These are phyloP conservation scores for Cucurbita pepo DNA, from an alignment of 306 rosid species.

Conservation along the genomic window DNA sequence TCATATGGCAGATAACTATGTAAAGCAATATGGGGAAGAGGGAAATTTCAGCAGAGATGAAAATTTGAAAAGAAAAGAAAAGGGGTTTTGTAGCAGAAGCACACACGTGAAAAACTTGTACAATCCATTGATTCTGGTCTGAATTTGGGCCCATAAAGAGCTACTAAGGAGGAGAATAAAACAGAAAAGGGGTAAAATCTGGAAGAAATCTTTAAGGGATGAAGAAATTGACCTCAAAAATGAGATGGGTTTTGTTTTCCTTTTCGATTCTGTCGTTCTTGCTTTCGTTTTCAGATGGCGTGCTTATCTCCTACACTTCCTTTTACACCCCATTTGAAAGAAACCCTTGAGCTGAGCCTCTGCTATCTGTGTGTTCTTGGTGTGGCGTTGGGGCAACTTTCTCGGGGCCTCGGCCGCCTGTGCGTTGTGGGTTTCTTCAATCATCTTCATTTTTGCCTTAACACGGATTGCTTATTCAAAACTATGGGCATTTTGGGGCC, in stretches of 20 bases:
- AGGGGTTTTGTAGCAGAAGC: constrained; percentile 3
- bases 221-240: not conserved
- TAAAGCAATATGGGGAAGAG: not conserved
- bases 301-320: not conserved
- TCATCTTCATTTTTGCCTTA: not conserved
- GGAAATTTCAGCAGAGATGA: not conserved
- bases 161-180: constrained; percentile 9
- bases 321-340: not conserved
- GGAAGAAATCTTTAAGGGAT: not conserved
- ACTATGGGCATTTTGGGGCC: not conserved
- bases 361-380: not conserved
- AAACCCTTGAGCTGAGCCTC: not conserved
- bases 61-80: not conserved
- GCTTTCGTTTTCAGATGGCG: not conserved
- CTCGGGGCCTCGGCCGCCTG: not conserved
- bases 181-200: not conserved
- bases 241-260: not conserved
- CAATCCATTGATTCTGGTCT: constrained; percentile 22
- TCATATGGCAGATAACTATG: constrained; percentile 14
- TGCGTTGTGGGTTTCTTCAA: not conserved
- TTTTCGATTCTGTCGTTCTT: not conserved
- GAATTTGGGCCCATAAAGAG: constrained; percentile 27
- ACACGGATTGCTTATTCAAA: not conserved
- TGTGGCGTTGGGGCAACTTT: not conserved
- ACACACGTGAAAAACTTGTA: constrained; percentile 25